Percentiles rank a stretch among this genome's conserved stretches.
Evolutionary conservation across 2,329 filamentous ascomycete genomes (phyloP).

Genomic region (Immersiporthe knoxdaviesiana): DNA sequence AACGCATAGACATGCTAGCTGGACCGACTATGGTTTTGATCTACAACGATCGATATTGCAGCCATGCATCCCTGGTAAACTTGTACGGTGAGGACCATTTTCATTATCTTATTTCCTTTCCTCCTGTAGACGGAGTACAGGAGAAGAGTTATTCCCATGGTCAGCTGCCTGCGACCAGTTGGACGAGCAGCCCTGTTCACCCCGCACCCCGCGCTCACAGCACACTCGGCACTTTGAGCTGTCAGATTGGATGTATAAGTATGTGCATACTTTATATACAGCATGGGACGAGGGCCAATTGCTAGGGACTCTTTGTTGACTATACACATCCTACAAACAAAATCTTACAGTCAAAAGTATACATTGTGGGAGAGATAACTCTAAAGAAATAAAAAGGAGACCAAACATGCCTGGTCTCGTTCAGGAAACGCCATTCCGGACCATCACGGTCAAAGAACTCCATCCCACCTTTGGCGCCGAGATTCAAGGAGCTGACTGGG

Average conservation of each 20-base stretch:
- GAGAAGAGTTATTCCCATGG: conserved; percentile 7
- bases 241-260: too few species aligned
- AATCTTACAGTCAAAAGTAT: background rate
- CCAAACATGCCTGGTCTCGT: conserved; percentile 37
- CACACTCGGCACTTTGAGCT: conserved; percentile 18
- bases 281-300: background rate
- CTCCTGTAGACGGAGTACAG: background rate
- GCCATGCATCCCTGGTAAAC: background rate
- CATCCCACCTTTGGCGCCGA: conserved; percentile 37
- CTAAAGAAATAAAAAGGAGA: background rate
- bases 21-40: background rate
- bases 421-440: conserved; percentile 34
- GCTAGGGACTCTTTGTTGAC: too few species aligned
- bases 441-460: conserved; percentile 32
- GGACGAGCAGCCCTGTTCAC: background rate
- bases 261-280: too few species aligned
- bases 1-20: background rate
- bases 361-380: background rate
- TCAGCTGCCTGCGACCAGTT: background rate
- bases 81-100: background rate
- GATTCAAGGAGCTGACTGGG: conserved; percentile 39
- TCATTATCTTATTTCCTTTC: background rate
- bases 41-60: background rate
- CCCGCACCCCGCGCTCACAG: conserved; percentile 23
- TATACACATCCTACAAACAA: background rate